A percentile compares a stretch with the other conserved stretches of the same genome.
Evolutionary conservation across 2,329 filamentous ascomycete species (phyloP).

Genomic region (Neofusicoccum ribis): DNA sequence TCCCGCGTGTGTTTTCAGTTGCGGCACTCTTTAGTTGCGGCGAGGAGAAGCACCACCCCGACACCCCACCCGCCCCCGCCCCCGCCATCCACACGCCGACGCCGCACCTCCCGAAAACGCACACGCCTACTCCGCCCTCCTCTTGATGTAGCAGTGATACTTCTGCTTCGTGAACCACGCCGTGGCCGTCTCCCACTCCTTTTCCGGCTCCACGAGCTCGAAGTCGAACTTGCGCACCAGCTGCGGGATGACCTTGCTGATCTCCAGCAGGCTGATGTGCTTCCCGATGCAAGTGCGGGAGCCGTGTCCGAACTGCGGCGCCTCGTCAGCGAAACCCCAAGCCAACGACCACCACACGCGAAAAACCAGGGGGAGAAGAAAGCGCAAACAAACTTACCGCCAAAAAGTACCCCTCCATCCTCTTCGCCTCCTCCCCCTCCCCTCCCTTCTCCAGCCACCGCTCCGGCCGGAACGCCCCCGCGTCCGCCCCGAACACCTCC

Average conservation of each 20-base stretch:
- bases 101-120: too few relatives aligned
- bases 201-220: slow-evolving; percentile 3
- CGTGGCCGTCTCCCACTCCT: slow-evolving; percentile 3
- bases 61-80: too few relatives aligned
- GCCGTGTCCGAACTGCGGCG: slow-evolving; percentile 22
- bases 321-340: not conserved
- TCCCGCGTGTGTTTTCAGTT: too few relatives aligned
- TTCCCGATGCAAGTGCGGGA: slow-evolving; percentile 24
- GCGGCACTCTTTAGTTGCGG: too few relatives aligned
- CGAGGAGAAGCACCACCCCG: too few relatives aligned
- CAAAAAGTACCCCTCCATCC: slow-evolving; percentile 1
- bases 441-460: slow-evolving; percentile 20
- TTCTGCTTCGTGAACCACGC: slow-evolving; percentile 16
- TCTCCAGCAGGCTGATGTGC: slow-evolving; percentile 22
- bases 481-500: slow-evolving; percentile 9
- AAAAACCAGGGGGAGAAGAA: too few relatives aligned
- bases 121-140: not conserved
- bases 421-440: not conserved
- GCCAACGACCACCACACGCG: too few relatives aligned
- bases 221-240: slow-evolving; percentile 22
- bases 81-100: too few relatives aligned
- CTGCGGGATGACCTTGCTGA: slow-evolving; percentile 23
- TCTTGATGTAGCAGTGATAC: not conserved
- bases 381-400: not conserved
- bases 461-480: slow-evolving; percentile 18